Base-by-base conservation (phyloP, 192 early-diverging fungal species). In the Piromyces finnis region DNA sequence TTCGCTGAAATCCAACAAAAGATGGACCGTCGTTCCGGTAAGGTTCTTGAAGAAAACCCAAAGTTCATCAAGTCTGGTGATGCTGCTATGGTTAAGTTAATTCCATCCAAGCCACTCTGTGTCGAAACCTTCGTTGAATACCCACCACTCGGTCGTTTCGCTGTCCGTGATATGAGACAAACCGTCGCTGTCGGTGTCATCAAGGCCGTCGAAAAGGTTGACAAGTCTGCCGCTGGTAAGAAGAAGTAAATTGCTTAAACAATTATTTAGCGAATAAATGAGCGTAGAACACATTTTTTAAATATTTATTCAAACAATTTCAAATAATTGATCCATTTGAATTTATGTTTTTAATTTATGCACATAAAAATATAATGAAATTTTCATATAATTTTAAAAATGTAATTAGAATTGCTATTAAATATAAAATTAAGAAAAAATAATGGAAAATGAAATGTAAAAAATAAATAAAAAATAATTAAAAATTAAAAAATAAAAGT, bases 141-240 rank as follows among this genome's bases (percentile, higher is more conserved):
- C 89, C 93, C 96, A 78, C 93, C 95, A 82, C 93, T 97, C 78
- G 96, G 96, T 84, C 94, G 96, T 87, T 97, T 97, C 89, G 96
- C 95, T 84, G 93, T 97, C 87, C 94, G 96, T 92, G 96, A 97
- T 83, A 95, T 96, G 95, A 89, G 96, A 88, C 95, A 95, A 86
- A 97, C 96, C 86, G 95, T 97, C 82, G 95, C 95, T 82, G 94
- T 97, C 85, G 95, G 95, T 91, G 94, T 97, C 89, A 94, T 97
- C 88, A 97, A 97, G 93, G 28, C 85, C 81, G 94, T 96, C 80
- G 90, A 92, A 84, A 95, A 95, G 90, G 89, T 89, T 82, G 94
- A 94, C 39, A 93, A 93, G 85, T 30, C 87, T 79, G 26, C n/a
- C 11, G 78, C 78, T n/a, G 78, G 5, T n/a, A 37, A 37, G 78